phyloP scores from a whole-genome alignment of 306 rosid species.

The Quercus dentata region DNA sequence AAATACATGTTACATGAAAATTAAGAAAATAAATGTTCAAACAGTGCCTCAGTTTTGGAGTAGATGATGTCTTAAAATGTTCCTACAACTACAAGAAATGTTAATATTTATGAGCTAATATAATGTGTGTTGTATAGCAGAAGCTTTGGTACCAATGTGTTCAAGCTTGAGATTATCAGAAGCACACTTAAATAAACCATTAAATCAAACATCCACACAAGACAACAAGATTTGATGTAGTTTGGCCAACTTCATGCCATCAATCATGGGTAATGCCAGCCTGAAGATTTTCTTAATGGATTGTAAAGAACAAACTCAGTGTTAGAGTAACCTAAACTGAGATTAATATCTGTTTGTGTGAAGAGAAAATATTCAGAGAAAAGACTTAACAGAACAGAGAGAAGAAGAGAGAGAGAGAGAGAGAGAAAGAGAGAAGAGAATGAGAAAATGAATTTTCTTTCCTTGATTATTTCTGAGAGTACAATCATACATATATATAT shows the following conservation, averaged over 20 bases:
- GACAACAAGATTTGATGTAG: background rate
- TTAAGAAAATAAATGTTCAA: background rate
- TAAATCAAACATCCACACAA: background rate
- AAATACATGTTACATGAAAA: slow-evolving; percentile 23
- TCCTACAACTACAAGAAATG: background rate
- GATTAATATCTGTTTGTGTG: too few relatives aligned
- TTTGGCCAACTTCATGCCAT: background rate
- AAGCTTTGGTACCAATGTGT: background rate
- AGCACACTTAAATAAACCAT: background rate
- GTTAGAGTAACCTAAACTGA: too few relatives aligned
- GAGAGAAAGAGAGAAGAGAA: too few relatives aligned
- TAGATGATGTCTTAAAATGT: background rate
- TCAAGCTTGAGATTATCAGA: background rate
- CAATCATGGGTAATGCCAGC: background rate
- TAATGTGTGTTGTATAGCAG: background rate
- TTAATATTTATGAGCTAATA: background rate
- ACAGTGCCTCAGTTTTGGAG: background rate
- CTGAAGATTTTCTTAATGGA: too few relatives aligned
- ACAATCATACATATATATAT: too few relatives aligned
- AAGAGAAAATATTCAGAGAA: too few relatives aligned
- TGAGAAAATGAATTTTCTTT: too few relatives aligned
- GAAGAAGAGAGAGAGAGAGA: too few relatives aligned
- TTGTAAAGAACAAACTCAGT: too few relatives aligned
- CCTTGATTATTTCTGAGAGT: too few relatives aligned
- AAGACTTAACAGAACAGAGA: too few relatives aligned